phyloP scores from a whole-genome alignment of 768 basidiomycete genomes.

The Phaeotremella fagi region DNA sequence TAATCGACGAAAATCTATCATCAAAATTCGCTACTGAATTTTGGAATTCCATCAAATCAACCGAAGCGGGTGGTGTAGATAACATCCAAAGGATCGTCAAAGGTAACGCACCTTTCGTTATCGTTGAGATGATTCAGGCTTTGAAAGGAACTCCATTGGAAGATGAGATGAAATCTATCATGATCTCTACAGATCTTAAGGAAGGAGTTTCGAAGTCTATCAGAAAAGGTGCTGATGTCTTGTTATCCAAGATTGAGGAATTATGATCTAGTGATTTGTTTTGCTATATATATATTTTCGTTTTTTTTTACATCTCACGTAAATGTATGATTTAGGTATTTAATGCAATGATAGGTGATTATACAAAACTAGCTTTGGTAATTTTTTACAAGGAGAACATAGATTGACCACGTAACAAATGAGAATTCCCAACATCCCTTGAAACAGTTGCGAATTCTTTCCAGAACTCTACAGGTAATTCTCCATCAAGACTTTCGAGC shows the following conservation, averaged over 20 bases:
- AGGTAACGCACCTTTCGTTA: conserved; percentile 39
- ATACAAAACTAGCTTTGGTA: too few species aligned
- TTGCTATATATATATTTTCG: background rate
- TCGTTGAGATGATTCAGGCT: conserved; percentile 42
- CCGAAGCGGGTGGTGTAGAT: conserved; percentile 37
- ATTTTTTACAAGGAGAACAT: background rate
- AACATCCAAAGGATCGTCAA: conserved; percentile 36
- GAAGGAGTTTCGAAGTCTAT: conserved; percentile 56
- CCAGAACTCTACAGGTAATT: background rate
- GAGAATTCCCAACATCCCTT: conserved; percentile 1
- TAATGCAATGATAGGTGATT: too few species aligned
- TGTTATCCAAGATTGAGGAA: conserved; percentile 59
- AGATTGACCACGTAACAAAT: background rate
- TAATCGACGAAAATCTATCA: conserved; percentile 28
- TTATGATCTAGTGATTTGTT: conserved; percentile 35
- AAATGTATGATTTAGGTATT: too few species aligned
- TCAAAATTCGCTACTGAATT: conserved; percentile 29
- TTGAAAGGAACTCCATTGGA: conserved; percentile 21
- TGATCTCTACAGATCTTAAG: conserved; percentile 52
- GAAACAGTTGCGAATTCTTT: conserved; percentile 4
- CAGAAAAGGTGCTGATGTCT: conserved; percentile 66
- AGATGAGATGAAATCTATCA: conserved; percentile 29
- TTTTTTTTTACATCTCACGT: background rate
- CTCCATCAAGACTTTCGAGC: background rate
- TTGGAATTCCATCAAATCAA: conserved; percentile 30